Evolutionary conservation across 305 asterid species (phyloP).

Genomic region (Withania somnifera): DNA sequence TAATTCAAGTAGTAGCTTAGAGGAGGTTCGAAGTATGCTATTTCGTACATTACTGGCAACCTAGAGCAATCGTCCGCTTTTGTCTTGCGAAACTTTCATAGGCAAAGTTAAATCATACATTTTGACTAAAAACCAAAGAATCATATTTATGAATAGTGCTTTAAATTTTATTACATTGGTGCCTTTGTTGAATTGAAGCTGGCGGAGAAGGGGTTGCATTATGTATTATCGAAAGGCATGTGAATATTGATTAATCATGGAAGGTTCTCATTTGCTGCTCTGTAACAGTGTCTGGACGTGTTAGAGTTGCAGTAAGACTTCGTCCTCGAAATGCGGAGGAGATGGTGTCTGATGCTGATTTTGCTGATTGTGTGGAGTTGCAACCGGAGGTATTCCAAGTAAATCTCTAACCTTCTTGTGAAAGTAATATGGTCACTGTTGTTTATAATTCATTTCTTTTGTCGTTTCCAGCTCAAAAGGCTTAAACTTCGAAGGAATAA

Average conservation of each 20-base stretch:
- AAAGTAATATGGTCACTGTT: neutral
- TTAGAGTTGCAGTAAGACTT: slow-evolving; percentile 81
- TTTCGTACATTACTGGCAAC: neutral
- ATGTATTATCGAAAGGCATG: neutral
- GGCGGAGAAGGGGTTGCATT: neutral
- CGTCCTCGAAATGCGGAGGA: slow-evolving; percentile 80
- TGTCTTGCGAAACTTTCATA: neutral
- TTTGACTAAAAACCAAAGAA: neutral
- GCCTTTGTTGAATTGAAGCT: neutral
- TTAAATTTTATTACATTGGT: neutral
- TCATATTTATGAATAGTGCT: neutral
- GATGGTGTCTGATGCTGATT: slow-evolving; percentile 70
- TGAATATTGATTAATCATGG: neutral
- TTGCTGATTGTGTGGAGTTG: slow-evolving; percentile 81
- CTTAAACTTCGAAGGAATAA: slow-evolving; percentile 71
- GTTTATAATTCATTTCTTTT: slow-evolving; percentile 7
- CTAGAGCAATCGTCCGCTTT: neutral
- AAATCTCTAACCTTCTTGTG: neutral
- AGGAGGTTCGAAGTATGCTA: neutral
- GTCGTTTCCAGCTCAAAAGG: slow-evolving; percentile 59
- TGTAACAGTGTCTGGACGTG: slow-evolving; percentile 57
- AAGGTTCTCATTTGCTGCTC: neutral
- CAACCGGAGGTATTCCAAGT: slow-evolving; percentile 68
- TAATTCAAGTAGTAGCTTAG: neutral
- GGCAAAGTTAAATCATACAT: neutral